phyloP scores from a whole-genome alignment of 2,329 filamentous ascomycete species.

The Trichoderma guizhouense region DNA sequence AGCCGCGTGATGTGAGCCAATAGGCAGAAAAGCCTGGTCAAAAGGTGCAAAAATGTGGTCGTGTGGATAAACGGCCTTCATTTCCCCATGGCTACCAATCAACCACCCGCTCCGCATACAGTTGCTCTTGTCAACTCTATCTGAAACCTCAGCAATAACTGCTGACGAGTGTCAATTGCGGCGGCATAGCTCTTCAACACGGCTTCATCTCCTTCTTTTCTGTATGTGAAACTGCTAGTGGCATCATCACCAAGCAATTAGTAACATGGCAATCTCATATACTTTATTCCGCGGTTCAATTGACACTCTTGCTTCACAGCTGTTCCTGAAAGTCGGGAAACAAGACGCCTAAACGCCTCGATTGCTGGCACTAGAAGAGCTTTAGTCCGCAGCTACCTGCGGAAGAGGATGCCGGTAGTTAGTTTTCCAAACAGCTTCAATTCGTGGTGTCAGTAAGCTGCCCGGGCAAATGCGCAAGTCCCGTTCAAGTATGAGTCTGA shows the following conservation, averaged over 20 bases:
- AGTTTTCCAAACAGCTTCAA: not conserved
- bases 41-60: not conserved
- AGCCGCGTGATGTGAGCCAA: not conserved
- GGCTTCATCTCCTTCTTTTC: not conserved
- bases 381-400: not conserved
- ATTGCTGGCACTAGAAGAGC: not conserved
- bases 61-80: not conserved
- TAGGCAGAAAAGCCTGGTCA: not conserved
- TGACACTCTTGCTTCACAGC: not conserved
- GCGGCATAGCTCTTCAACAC: not conserved
- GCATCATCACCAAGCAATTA: not conserved
- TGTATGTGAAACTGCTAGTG: slow-evolving; percentile 1
- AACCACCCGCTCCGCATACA: not conserved
- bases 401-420: not conserved
- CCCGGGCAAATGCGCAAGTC: not conserved
- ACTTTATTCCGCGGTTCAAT: not conserved
- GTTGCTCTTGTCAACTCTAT: not conserved
- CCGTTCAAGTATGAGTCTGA: not conserved
- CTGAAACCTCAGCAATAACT: not conserved
- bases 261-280: not conserved
- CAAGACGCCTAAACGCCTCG: not conserved
- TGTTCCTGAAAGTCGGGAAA: not conserved
- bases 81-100: not conserved
- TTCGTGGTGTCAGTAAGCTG: not conserved
- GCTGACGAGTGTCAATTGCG: not conserved